A percentile compares a stretch with the other conserved stretches of the same genome.
These are phyloP conservation scores for Decorospora gaudefroyi DNA, from an alignment of 2,329 filamentous ascomycete genomes.

Conservation along the genomic window DNA sequence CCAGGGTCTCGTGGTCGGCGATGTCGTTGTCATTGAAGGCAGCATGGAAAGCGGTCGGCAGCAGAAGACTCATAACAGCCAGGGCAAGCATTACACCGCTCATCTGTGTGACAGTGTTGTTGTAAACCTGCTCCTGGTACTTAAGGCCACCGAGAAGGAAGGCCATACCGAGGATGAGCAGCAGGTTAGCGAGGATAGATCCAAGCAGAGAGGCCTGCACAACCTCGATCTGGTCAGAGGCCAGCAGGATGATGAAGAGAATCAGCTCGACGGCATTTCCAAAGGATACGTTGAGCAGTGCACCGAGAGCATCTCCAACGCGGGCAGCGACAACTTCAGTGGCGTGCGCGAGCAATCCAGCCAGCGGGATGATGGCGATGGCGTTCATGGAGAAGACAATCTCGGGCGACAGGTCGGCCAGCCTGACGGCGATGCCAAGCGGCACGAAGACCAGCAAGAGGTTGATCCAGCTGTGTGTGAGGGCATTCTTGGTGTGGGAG, in stretches of 20 bases:
- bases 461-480: conserved; percentile 79
- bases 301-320: conserved; percentile 56
- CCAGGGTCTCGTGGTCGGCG: conserved; percentile 73
- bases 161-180: conserved; percentile 89
- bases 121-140: conserved; percentile 92
- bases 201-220: conserved; percentile 89
- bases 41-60: conserved; percentile 92
- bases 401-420: conserved; percentile 47
- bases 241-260: conserved; percentile 53
- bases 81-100: conserved; percentile 89
- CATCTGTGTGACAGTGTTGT: conserved; percentile 95
- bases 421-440: conserved; percentile 69
- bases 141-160: conserved; percentile 85
- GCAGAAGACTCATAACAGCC: conserved; percentile 83
- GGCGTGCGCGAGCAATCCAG: conserved; percentile 55
- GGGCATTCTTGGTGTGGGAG: conserved; percentile 60
- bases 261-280: conserved; percentile 60
- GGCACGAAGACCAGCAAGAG: conserved; percentile 77
- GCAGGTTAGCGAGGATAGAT: conserved; percentile 84
- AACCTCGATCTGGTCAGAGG: conserved; percentile 78
- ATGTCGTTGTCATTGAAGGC: conserved; percentile 68
- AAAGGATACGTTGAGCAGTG: conserved; percentile 58
- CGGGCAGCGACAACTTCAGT: conserved; percentile 56
- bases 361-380: conserved; percentile 57
- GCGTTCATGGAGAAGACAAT: conserved; percentile 59